Conservation (phyloP, 768 basidiomycete species). For the Leccinum subgranulosum region DNA sequence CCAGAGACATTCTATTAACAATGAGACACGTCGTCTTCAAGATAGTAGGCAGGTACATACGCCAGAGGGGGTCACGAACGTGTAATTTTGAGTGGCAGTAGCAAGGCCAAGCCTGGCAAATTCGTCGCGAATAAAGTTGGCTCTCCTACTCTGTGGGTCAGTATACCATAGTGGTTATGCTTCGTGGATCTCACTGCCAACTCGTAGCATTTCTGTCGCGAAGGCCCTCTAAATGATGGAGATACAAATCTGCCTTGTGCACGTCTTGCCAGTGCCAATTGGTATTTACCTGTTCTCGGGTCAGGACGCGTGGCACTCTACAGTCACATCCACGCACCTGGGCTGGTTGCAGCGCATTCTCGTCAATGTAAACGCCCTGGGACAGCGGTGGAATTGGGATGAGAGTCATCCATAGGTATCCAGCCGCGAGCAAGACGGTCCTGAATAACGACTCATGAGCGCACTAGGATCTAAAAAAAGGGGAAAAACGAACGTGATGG, state of each 20-base stretch:
- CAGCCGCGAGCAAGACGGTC: constrained; percentile 53
- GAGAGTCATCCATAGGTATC: constrained; percentile 81
- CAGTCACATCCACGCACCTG: constrained; percentile 51
- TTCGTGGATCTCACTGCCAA: constrained; percentile 56
- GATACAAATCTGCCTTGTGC: constrained; percentile 77
- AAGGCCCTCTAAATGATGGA: constrained; percentile 64
- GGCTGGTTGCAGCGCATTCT: constrained; percentile 92
- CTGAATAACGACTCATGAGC: constrained; percentile 34
- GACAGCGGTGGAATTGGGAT: constrained; percentile 68
- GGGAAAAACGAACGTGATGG: constrained; percentile 25
- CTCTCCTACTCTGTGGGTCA: constrained; percentile 48
- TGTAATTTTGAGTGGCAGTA: constrained; percentile 66
- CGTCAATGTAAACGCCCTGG: constrained; percentile 79
- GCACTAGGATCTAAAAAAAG: not conserved
- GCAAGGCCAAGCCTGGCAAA: constrained; percentile 75
- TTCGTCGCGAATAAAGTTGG: constrained; percentile 55
- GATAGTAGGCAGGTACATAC: constrained; percentile 33
- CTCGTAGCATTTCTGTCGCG: constrained; percentile 62
- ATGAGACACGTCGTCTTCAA: not conserved
- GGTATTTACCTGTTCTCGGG: constrained; percentile 67
- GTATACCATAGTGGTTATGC: not conserved
- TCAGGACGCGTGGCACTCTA: not conserved
- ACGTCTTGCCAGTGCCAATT: constrained; percentile 94
- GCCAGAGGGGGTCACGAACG: constrained; percentile 47
- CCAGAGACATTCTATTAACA: constrained; percentile 52